phyloP scores from a whole-genome alignment of 2,329 filamentous ascomycete species.

The Aureobasidium leucospermi region DNA sequence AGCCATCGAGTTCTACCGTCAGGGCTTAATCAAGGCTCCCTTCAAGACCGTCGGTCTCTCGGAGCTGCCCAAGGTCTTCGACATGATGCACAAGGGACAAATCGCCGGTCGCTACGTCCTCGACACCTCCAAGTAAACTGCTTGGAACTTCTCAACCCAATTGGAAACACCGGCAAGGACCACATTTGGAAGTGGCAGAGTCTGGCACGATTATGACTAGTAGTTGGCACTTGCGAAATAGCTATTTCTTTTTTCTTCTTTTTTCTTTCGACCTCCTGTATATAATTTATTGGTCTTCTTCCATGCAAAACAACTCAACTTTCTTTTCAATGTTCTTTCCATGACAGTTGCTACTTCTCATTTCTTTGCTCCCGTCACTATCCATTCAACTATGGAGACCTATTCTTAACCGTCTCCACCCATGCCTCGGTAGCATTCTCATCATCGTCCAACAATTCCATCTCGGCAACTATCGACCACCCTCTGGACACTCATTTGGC shows the following conservation, averaged over 20 bases:
- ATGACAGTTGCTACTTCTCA: too few relatives aligned
- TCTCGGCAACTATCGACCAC: too few relatives aligned
- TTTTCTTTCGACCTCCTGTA: not conserved
- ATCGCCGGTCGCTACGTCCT: conserved; percentile 75
- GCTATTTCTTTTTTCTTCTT: not conserved
- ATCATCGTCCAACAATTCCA: too few relatives aligned
- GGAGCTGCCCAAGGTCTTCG: conserved; percentile 72
- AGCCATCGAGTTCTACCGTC: conserved; percentile 80
- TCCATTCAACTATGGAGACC: too few relatives aligned
- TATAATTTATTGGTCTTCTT: not conserved
- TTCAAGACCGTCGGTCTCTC: conserved; percentile 79
- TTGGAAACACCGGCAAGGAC: not conserved
- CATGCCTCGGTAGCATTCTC: too few relatives aligned
- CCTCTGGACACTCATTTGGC: too few relatives aligned
- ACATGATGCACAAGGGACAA: conserved; percentile 58
- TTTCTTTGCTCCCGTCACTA: too few relatives aligned
- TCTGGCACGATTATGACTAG: not conserved
- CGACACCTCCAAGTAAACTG: conserved; percentile 57
- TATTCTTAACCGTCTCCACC: too few relatives aligned
- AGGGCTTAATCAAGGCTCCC: conserved; percentile 68
- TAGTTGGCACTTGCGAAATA: not conserved
- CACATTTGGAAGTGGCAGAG: not conserved
- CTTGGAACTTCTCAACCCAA: not conserved
- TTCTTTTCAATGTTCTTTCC: too few relatives aligned
- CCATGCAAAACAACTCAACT: too few relatives aligned